Percentiles rank a stretch among this genome's conserved stretches.
These are phyloP conservation scores for Fraxinus angustifolia DNA, from an alignment of 305 asterid genomes.

Conservation along the genomic window DNA sequence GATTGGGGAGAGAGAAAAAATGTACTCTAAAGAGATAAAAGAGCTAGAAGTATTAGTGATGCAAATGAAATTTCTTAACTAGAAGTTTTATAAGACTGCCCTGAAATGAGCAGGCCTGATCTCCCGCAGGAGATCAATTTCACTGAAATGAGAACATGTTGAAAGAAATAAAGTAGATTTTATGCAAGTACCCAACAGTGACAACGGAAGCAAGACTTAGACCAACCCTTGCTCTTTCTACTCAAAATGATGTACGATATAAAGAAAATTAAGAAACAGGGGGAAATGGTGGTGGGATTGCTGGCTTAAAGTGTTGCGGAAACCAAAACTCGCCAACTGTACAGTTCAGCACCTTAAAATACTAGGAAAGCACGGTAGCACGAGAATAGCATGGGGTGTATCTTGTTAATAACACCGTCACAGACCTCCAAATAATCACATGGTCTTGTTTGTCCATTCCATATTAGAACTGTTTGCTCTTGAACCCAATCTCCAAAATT, in stretches of 20 bases:
- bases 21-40: slow-evolving; percentile 30
- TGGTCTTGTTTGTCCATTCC: slow-evolving; percentile 27
- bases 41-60: slow-evolving; percentile 35
- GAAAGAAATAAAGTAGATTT: slow-evolving; percentile 41
- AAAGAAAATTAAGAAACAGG: slow-evolving; percentile 15
- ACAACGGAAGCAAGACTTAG: slow-evolving; percentile 46
- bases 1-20: slow-evolving; percentile 19
- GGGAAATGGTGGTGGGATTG: slow-evolving; percentile 28
- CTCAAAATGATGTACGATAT: slow-evolving; percentile 28
- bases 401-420: slow-evolving; percentile 20
- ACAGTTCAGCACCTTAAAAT: background rate
- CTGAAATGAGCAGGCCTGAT: background rate
- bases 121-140: background rate
- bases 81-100: background rate
- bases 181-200: slow-evolving; percentile 39
- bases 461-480: slow-evolving; percentile 21
- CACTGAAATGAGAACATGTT: slow-evolving; percentile 5
- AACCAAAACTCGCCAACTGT: slow-evolving; percentile 29
- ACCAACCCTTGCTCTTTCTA: slow-evolving; percentile 31
- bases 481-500: slow-evolving; percentile 21
- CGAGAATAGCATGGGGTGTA: slow-evolving; percentile 19
- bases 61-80: slow-evolving; percentile 46
- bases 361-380: background rate
- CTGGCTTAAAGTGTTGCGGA: slow-evolving; percentile 29
- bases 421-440: slow-evolving; percentile 21